phyloP scores from a whole-genome alignment of 495 filamentous ascomycete species.

The Daldinia grandis region DNA sequence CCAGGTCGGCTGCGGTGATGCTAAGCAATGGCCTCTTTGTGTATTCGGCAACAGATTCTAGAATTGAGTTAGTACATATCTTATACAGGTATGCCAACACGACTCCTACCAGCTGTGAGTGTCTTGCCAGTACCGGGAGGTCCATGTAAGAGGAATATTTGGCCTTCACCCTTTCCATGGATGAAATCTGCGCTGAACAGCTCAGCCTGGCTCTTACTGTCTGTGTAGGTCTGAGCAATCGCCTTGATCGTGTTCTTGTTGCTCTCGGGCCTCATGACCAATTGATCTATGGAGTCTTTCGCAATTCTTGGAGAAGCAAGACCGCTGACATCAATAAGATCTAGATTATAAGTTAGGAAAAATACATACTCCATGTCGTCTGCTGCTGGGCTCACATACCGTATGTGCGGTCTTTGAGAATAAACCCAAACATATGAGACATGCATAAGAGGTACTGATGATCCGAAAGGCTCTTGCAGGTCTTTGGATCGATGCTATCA shows the following conservation, averaged over 20 bases:
- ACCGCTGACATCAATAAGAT: conserved; percentile 16
- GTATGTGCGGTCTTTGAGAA: conserved; percentile 12
- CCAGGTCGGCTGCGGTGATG: conserved; percentile 20
- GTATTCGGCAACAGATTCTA: conserved; percentile 20
- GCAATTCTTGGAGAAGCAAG: conserved; percentile 3
- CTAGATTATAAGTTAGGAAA: background rate
- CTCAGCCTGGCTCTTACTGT: conserved; percentile 10
- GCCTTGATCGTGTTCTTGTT: conserved; percentile 13
- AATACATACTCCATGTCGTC: too few species aligned
- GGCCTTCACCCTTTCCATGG: conserved; percentile 12
- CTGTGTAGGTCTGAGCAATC: conserved; percentile 7
- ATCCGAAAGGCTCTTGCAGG: background rate
- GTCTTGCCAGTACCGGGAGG: conserved; percentile 23
- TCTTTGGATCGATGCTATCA: conserved; percentile 12
- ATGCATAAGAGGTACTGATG: conserved; percentile 13
- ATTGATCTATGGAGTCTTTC: conserved; percentile 7
- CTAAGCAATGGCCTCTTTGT: conserved; percentile 13
- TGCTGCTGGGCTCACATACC: background rate
- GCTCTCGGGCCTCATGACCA: conserved; percentile 8
- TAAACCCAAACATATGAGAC: conserved; percentile 14
- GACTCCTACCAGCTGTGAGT: conserved; percentile 10
- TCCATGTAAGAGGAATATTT: conserved; percentile 14
- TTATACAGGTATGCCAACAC: background rate
- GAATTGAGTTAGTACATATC: background rate
- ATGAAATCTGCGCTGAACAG: conserved; percentile 20